Percentiles rank a stretch among this genome's conserved stretches.
phyloP scores from a whole-genome alignment of 2,329 filamentous ascomycete species.

The Anthostomella pinea region DNA sequence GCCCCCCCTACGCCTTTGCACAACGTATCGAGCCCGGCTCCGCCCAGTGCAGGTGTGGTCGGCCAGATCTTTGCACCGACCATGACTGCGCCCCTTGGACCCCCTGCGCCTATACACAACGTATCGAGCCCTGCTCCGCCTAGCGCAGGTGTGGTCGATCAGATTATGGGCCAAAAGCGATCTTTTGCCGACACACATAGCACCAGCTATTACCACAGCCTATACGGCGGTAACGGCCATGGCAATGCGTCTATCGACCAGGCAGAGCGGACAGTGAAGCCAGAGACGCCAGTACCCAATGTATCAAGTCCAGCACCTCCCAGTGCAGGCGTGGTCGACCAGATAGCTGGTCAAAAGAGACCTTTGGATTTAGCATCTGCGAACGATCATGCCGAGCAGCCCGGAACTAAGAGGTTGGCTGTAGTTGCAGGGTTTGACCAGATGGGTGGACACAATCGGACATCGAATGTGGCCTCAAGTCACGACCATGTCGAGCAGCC shows the following conservation, averaged over 20 bases:
- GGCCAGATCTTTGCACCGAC: conserved; percentile 22
- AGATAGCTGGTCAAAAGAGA: conserved; percentile 27
- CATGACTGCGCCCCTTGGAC: conserved; percentile 6
- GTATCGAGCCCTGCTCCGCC: conserved; percentile 29
- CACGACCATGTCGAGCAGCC: conserved; percentile 23
- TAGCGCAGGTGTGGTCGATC: conserved; percentile 28
- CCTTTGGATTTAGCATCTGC: conserved; percentile 15
- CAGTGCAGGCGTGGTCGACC: conserved; percentile 19
- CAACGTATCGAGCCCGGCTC: conserved; percentile 28
- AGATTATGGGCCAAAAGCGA: conserved; percentile 26
- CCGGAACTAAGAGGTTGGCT: conserved; percentile 11
- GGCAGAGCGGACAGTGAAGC: no score
- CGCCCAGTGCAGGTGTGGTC: conserved; percentile 28
- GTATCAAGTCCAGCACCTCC: no score
- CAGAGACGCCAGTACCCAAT: no score
- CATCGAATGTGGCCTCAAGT: conserved; percentile 22
- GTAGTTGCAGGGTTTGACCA: conserved; percentile 22
- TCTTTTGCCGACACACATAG: conserved; percentile 14
- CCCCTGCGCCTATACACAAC: conserved; percentile 20
- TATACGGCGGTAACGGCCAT: no score
- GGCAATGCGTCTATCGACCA: no score
- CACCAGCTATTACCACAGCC: no score
- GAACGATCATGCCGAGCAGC: conserved; percentile 7
- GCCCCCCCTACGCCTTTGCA: conserved; percentile 14
- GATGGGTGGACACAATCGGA: conserved; percentile 26